These are phyloP conservation scores for Trichoderma atrobrunneum DNA, from an alignment of 2,329 filamentous ascomycete genomes.

Conservation along the genomic window DNA sequence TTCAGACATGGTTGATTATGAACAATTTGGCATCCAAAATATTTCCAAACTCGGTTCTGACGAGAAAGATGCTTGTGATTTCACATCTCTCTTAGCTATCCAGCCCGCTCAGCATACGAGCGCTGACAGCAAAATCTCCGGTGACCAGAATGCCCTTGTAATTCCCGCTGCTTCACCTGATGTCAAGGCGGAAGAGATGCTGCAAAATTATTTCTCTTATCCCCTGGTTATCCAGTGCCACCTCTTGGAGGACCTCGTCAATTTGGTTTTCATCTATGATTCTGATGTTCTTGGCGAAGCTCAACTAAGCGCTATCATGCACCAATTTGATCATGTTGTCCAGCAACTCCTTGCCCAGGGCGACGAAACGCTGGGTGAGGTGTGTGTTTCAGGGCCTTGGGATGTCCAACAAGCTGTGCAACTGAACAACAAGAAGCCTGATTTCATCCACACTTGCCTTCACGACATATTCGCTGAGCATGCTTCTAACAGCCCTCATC, in stretches of 20 bases:
- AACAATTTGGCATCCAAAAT: conserved; percentile 30
- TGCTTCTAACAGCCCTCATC: neutral
- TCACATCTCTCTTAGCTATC: conserved; percentile 19
- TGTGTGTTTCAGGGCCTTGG: conserved; percentile 6
- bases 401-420: conserved; percentile 2
- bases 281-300: neutral
- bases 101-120: conserved; percentile 18
- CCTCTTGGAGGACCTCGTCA: neutral
- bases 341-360: conserved; percentile 4
- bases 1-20: conserved; percentile 27
- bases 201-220: conserved; percentile 17
- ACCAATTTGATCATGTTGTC: conserved; percentile 16
- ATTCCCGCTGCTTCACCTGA: neutral
- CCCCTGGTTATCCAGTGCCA: conserved; percentile 11
- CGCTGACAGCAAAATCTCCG: neutral
- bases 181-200: neutral
- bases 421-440: neutral
- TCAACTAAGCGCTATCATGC: neutral
- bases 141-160: neutral
- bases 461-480: conserved; percentile 8
- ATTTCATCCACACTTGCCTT: neutral
- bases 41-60: conserved; percentile 25
- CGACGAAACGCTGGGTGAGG: neutral
- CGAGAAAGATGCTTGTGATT: conserved; percentile 19
- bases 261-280: conserved; percentile 11